These are phyloP conservation scores for Penicillium verhagenii DNA, from an alignment of 495 filamentous ascomycete genomes.

Conservation along the genomic window DNA sequence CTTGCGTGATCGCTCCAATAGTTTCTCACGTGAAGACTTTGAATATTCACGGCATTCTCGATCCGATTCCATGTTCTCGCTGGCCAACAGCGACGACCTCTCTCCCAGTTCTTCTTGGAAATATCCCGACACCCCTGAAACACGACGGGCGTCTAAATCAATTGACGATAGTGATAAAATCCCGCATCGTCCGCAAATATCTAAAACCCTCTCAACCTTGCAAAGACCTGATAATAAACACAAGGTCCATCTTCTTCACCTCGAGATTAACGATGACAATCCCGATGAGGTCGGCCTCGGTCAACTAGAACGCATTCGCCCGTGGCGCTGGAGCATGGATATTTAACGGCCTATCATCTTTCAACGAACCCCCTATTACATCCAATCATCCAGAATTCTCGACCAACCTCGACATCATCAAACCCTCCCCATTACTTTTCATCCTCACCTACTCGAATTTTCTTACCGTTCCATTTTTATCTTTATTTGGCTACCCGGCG, in stretches of 20 bases:
- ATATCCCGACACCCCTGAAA: conserved; percentile 40
- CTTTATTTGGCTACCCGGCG: conserved; percentile 8
- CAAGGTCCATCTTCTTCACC: conserved; percentile 40
- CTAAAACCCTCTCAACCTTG: conserved; percentile 36
- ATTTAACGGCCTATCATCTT: conserved; percentile 26
- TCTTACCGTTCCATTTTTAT: conserved; percentile 2
- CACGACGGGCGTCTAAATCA: conserved; percentile 43
- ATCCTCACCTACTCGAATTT: neutral
- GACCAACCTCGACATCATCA: conserved; percentile 6
- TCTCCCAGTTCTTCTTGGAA: conserved; percentile 35
- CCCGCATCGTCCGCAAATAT: conserved; percentile 30
- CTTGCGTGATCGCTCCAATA: conserved; percentile 16
- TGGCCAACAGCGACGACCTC: conserved; percentile 29
- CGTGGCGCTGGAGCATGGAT: conserved; percentile 52
- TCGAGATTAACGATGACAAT: conserved; percentile 41
- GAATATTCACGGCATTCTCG: conserved; percentile 30
- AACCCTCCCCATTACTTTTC: no score
- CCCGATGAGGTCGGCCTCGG: conserved; percentile 37
- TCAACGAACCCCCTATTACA: neutral
- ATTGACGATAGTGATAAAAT: conserved; percentile 30
- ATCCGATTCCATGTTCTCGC: conserved; percentile 37
- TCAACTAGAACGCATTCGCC: conserved; percentile 40
- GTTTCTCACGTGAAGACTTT: conserved; percentile 27
- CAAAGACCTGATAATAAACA: conserved; percentile 28
- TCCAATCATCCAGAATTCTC: conserved; percentile 1